Percentiles rank a stretch among this genome's conserved stretches.
Conservation (phyloP, 139 green algal species). For the Tetraselmis striata region DNA sequence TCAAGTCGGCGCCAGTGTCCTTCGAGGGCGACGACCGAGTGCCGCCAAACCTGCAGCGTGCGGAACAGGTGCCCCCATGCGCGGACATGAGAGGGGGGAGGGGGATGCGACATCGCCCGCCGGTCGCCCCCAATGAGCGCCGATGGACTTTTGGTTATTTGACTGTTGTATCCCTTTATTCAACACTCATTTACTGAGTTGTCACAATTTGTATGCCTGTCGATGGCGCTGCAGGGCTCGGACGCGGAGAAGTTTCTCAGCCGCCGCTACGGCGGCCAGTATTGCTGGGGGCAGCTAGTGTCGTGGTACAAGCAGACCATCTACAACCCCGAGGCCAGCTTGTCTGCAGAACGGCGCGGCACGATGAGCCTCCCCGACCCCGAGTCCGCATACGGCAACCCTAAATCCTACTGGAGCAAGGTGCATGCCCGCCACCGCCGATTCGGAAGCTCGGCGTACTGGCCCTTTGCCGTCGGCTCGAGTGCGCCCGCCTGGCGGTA, state of each 20-base stretch:
- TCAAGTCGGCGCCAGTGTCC: constrained; percentile 2
- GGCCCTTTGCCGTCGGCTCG: not conserved
- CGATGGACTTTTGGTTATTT: too few relatives aligned
- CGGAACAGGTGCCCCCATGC: constrained; percentile 6
- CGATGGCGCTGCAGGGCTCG: not conserved
- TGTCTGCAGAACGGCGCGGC: constrained; percentile 74
- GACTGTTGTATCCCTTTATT: not conserved
- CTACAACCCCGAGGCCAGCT: constrained; percentile 71
- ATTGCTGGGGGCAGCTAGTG: not conserved
- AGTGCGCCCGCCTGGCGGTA: too few relatives aligned
- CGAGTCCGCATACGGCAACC: constrained; percentile 50
- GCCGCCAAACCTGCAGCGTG: not conserved
- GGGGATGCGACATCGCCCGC: not conserved
- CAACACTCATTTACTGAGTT: constrained; percentile 58
- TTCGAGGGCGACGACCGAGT: not conserved
- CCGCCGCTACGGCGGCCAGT: not conserved
- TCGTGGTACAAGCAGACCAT: constrained; percentile 55
- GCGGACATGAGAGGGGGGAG: not conserved
- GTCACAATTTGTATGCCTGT: too few relatives aligned
- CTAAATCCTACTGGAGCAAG: constrained; percentile 37
- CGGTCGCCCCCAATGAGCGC: too few relatives aligned
- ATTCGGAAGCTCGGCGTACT: not conserved
- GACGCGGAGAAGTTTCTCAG: not conserved
- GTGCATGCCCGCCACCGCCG: constrained; percentile 7
- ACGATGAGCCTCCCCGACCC: constrained; percentile 79